These are phyloP conservation scores for Lentithecium fluviatile DNA, from an alignment of 495 filamentous ascomycete genomes.

Conservation along the genomic window DNA sequence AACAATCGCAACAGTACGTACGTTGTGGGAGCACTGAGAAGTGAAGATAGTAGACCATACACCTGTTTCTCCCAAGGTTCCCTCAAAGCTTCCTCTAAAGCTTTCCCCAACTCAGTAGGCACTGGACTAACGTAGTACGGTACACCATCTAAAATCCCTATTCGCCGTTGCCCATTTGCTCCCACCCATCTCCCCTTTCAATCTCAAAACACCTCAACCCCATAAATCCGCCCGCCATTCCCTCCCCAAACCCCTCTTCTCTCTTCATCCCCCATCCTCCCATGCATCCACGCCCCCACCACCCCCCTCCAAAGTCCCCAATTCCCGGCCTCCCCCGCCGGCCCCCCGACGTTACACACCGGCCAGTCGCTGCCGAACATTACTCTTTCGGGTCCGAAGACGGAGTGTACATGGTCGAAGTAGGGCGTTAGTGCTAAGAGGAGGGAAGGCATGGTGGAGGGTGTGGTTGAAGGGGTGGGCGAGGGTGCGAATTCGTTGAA, in stretches of 20 bases:
- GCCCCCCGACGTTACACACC: constrained; percentile 70
- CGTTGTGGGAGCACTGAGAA: too few relatives aligned
- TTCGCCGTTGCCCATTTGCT: too few relatives aligned
- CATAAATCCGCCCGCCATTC: constrained; percentile 53
- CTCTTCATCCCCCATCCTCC: constrained; percentile 58
- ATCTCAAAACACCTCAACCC: too few relatives aligned
- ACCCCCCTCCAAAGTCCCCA: constrained; percentile 59
- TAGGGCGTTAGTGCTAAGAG: constrained; percentile 56
- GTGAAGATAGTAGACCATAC: too few relatives aligned
- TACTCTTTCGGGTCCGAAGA: constrained; percentile 61
- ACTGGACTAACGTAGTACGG: too few relatives aligned
- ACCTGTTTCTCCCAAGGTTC: too few relatives aligned
- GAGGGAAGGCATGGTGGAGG: constrained; percentile 43
- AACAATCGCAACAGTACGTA: too few relatives aligned
- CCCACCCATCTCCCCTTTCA: too few relatives aligned
- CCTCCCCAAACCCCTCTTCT: constrained; percentile 65
- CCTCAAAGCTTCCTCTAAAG: too few relatives aligned
- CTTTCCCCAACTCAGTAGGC: too few relatives aligned
- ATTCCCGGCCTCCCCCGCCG: constrained; percentile 47
- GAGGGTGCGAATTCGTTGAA: constrained; percentile 81
- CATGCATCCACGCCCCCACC: constrained; percentile 59
- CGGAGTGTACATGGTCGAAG: constrained; percentile 63
- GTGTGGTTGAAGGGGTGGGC: constrained; percentile 39
- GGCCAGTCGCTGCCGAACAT: constrained; percentile 95
- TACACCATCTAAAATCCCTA: too few relatives aligned